Base-by-base conservation (phyloP, 2,329 filamentous ascomycete genomes). In the Westerdykella sp. region DNA sequence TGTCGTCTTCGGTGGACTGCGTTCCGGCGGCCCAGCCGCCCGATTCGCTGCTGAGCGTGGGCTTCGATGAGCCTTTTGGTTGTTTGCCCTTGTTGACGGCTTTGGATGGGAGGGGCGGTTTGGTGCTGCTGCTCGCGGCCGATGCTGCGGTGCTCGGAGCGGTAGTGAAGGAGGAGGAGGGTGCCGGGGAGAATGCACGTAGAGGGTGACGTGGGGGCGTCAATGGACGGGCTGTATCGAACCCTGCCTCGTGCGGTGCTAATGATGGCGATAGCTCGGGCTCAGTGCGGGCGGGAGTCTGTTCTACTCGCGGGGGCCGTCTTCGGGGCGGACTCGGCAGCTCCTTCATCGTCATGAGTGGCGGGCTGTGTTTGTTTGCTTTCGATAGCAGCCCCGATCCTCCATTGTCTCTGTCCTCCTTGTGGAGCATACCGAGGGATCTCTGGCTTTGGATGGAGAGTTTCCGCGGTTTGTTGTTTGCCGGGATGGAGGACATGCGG, bases 1-100 rank as follows among this genome's bases (percentile, higher is more conserved):
- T 18, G 32, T 35, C 32, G 21, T 47, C 79, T 31, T 77, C n/a
- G 71, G 43, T 42, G 7, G 39, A 15, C 28, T 36, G 18, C n/a
- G 45, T 48, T 14, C 39, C 28, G 16, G 48, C 48, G 4, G 46
- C 44, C 51, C 51, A 52, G 25, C 51, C 42, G 4, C 45, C 49
- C 6, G 49, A 38, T 22, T 55, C 52, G 13, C 36, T 34, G 6
- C 23, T 21, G n/a, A 31, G n/a, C 31, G 25, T 5, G 18, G 40
- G 32, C 10, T 23, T 36, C 5, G 30, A 38, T 6, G 18, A 21
- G 3, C 18, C 18, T 14, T 21, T 38, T 3, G 25, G 4, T 28
- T 28, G 25, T 35, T 35, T 15, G 7, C 32, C 32, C 11, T 25
- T 38, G 10, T 21, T 21, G 18, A 6, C 18, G 18, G 18, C 18